phyloP scores from a whole-genome alignment of 306 rosid genomes.

The Prunus mongolica region DNA sequence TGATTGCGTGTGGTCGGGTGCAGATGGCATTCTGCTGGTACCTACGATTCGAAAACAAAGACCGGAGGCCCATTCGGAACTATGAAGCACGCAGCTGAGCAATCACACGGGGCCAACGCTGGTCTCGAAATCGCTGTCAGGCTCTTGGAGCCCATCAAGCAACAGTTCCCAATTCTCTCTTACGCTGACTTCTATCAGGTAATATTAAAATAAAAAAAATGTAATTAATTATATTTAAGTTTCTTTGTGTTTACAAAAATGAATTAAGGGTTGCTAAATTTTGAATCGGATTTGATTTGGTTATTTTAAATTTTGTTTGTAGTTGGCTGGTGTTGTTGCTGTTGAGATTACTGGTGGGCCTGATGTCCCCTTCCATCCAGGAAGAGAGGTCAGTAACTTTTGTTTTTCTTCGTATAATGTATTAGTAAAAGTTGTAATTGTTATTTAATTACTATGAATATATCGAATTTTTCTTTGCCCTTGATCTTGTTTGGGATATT shows the following conservation, averaged over 20 bases:
- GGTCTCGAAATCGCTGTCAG: slow-evolving; percentile 94
- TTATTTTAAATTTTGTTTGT: not conserved
- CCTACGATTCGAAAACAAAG: slow-evolving; percentile 55
- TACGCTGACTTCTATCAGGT: slow-evolving; percentile 97
- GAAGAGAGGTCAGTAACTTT: slow-evolving; percentile 61
- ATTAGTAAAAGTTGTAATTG: not conserved
- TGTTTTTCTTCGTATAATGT: not conserved
- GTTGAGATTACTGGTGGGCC: slow-evolving; percentile 98
- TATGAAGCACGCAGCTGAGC: slow-evolving; percentile 54
- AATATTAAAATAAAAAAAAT: not conserved
- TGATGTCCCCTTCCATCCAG: slow-evolving; percentile 92
- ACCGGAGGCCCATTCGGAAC: slow-evolving; percentile 99
- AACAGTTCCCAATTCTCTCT: slow-evolving; percentile 59
- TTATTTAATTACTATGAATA: not conserved
- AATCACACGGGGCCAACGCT: slow-evolving; percentile 70
- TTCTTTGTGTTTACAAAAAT: not conserved
- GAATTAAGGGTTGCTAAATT: too few species aligned
- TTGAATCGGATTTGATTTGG: not conserved
- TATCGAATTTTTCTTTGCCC: not conserved
- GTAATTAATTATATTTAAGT: not conserved
- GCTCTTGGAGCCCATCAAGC: slow-evolving; percentile 85
- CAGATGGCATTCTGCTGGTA: slow-evolving; percentile 99
- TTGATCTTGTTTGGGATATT: not conserved
- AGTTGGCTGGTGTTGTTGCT: slow-evolving; percentile 93
- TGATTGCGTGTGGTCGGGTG: not conserved